A percentile compares a stretch with the other conserved stretches of the same genome.
Conservation (phyloP, 441 rosid species). For the Eruca vesicaria region DNA sequence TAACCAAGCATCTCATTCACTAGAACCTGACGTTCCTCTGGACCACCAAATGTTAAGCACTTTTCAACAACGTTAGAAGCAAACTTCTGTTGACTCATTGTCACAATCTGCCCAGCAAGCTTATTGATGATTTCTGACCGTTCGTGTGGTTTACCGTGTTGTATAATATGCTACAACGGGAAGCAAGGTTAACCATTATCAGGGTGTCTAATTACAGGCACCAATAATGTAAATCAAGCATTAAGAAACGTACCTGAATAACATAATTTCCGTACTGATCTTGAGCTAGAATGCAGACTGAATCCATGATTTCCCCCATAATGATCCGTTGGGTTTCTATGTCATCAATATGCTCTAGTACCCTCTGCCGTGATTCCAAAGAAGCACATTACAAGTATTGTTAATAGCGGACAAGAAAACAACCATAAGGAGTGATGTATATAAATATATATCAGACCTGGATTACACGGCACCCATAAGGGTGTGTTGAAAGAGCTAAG, state of each 20-base stretch:
- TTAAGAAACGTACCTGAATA: constrained; percentile 60
- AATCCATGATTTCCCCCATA: constrained; percentile 84
- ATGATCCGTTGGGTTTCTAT: constrained; percentile 57
- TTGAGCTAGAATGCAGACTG: constrained; percentile 75
- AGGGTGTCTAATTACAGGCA: constrained; percentile 5
- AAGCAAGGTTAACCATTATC: background rate
- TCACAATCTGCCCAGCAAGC: constrained; percentile 91
- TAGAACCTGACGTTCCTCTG: constrained; percentile 77
- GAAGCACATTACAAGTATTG: constrained; percentile 7
- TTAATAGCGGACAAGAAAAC: constrained; percentile 12
- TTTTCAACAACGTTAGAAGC: constrained; percentile 97
- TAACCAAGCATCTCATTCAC: constrained; percentile 87
- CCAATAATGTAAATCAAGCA: background rate
- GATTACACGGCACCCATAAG: constrained; percentile 95
- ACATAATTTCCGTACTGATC: constrained; percentile 97
- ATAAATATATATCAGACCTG: constrained; percentile 52
- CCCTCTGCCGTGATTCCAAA: constrained; percentile 54
- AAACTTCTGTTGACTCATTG: constrained; percentile 95
- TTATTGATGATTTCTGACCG: constrained; percentile 67
- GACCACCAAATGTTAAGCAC: constrained; percentile 82
- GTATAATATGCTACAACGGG: constrained; percentile 71
- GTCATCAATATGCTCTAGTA: constrained; percentile 79
- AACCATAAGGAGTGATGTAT: background rate
- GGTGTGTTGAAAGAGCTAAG: constrained; percentile 80
- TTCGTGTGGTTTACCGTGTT: constrained; percentile 80